Conservation (phyloP, 2,329 filamentous ascomycete species). For the Paraphoma chrysanthemicola region DNA sequence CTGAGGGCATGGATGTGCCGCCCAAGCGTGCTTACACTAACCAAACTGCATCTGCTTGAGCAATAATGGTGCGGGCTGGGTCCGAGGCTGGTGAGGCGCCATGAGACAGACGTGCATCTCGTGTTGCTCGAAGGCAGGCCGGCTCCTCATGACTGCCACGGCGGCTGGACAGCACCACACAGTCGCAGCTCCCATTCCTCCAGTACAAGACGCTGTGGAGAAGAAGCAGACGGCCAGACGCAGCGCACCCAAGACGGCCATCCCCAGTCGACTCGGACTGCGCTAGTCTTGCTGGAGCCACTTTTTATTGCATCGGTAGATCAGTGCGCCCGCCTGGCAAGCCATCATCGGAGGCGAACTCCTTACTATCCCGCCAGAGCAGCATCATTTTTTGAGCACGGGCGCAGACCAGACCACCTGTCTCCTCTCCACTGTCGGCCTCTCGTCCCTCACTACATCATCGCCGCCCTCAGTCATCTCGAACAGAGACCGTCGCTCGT, state of each 20-base stretch:
- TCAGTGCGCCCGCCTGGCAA: neutral
- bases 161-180: neutral
- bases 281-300: constrained; percentile 15
- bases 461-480: constrained; percentile 4
- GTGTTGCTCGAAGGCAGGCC: neutral
- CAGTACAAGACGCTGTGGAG: neutral
- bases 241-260: constrained; percentile 7
- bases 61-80: constrained; percentile 1
- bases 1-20: constrained; percentile 9
- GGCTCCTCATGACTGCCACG: neutral
- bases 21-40: neutral
- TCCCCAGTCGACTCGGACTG: neutral
- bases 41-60: neutral
- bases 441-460: neutral
- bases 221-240: neutral
- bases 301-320: constrained; percentile 4
- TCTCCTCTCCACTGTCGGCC: neutral
- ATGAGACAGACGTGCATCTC: neutral
- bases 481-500: constrained; percentile 13
- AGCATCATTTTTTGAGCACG: constrained; percentile 11
- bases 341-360: constrained; percentile 9
- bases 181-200: neutral
- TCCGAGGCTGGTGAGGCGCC: neutral
- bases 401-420: constrained; percentile 4
- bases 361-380: constrained; percentile 8